phyloP scores from a whole-genome alignment of 2,329 filamentous ascomycete species.

The Ophiostoma triangulosporum region DNA sequence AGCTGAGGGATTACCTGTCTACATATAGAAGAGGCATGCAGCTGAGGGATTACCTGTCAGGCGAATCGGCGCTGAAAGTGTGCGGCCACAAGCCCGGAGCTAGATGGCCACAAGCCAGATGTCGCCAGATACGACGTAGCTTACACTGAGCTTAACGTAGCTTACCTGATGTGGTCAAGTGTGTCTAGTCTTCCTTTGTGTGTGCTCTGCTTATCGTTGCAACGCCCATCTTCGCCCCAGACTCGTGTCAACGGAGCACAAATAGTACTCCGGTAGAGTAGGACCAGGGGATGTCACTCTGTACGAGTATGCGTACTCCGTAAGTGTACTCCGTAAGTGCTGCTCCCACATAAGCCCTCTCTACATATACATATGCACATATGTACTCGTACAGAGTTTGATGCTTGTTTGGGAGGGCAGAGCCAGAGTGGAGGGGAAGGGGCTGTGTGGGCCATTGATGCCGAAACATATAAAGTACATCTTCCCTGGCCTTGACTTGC shows the following conservation, averaged over 20 bases:
- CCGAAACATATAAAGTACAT: slow-evolving; percentile 23
- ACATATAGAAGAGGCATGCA: too few relatives aligned
- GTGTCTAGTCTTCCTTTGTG: too few relatives aligned
- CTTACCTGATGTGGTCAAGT: background rate
- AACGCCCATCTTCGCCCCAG: background rate
- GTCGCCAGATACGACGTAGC: background rate
- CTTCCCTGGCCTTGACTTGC: slow-evolving; percentile 1
- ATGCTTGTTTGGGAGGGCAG: slow-evolving; percentile 25
- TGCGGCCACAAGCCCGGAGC: too few relatives aligned
- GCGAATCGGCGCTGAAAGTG: too few relatives aligned
- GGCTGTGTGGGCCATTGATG: slow-evolving; percentile 18
- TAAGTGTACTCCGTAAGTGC: too few relatives aligned
- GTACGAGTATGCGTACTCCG: too few relatives aligned
- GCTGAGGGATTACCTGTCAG: too few relatives aligned
- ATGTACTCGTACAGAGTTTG: background rate
- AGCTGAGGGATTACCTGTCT: background rate
- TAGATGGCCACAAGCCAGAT: too few relatives aligned
- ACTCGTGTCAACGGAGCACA: background rate
- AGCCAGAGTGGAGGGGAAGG: slow-evolving; percentile 13
- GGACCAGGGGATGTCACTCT: background rate
- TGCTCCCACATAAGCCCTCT: background rate
- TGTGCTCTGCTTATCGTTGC: background rate
- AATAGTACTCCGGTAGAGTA: too few relatives aligned
- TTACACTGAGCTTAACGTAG: background rate
- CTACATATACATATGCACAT: too few relatives aligned